Evolutionary conservation across 2,329 filamentous ascomycete species (phyloP), one percentile per base, ranked within the genome.

Genomic region (Venturia aucupariae): DNA sequence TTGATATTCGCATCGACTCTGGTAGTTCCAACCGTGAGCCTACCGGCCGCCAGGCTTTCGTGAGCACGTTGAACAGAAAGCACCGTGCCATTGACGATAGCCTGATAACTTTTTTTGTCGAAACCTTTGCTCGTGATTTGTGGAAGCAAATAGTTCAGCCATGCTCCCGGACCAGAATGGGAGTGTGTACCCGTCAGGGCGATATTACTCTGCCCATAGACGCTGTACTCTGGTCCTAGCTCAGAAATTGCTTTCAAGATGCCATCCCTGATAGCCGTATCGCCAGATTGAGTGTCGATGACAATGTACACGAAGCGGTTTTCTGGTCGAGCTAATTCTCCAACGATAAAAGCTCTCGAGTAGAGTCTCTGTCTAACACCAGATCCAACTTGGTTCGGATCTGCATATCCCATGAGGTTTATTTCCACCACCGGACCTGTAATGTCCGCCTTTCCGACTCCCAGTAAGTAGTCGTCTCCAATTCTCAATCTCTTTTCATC

Each of bases 181-280:
- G 90, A 94, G 75, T 97, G 93, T 0, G 93, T 97, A 63, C 92
- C 93, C 0, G 91, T 96, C 27, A 97, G 84, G 41, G 93, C 93
- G 42, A 97, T 78, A 71, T 96, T 97, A 69, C 89, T 83, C 70
- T 89, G 84, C 59, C 82, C 84, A 75, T 97, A 97, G 35, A 87
- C 77, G 1, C 83, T 79, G 73, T 92, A 96, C 3, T 88, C 86
- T 19, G 80, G 75, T 0, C 92, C 93, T 8, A 96, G 77, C 0
- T 78, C 80, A 46, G 81, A 78, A 10, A 97, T 79, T 1, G 85
- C 89, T 64, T 93, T 82, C 13, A 97, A 76, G 59, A 97, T 91
- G n/a, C 92, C 92, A 74, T 92, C 86, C 17, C 92, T 84, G 51
- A 97, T 81, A 2, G 92, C 93, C 0, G 92, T 95, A 74, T 97